Evolutionary conservation across 2,329 filamentous ascomycete species (phyloP), one percentile per base, ranked within the genome.

Genomic region (Fusarium xyrophilum): DNA sequence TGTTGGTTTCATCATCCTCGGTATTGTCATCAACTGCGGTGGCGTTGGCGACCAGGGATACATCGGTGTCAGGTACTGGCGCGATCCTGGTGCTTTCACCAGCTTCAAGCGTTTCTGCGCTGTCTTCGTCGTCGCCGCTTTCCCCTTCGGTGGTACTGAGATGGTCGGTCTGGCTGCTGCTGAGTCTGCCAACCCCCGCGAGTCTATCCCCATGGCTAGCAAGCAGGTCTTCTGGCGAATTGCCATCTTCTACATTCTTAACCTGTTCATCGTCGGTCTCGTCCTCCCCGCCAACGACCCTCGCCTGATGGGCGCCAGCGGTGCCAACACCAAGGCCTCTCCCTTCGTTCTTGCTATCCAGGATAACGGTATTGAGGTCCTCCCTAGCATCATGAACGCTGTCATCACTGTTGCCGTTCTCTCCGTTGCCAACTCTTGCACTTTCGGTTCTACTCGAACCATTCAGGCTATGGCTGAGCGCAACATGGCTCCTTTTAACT

Each of bases 221-320:
- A 97, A 96, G 81, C 93, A 97, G 78, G 93, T 97, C 23, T 97
- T 97, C 79, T 97, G 94, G 94, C 90, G 94, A 75, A 97, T 97
- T 76, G 88, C 89, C 12, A 85, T 96, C 63, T 97, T 97, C 82
- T 97, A 97, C 81, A 84, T 97, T 54, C 88, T 96, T 25, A 92
- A 92, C 5, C 85, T 97, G 14, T 88, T 89, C 23, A 82, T 97
- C 8, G 88, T 97, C 61, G 93, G 95, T 36, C 85, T 97, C 2
- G 83, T 97, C 7, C 92, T 97, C 0, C 91, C 90, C 0, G 93
- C 91, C 77, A 81, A 87, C 71, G 87, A 96, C 68, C 48, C 75
- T 0, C 83, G 85, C 13, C 88, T 97, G 1, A 81, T 93, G 40
- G 79, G 80, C 14, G 83, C 84, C 53, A 81, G 78, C 58, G 82